Percentiles rank a stretch among this genome's conserved stretches.
phyloP scores from a whole-genome alignment of 768 basidiomycete genomes.

The Gyrodon lividus region DNA sequence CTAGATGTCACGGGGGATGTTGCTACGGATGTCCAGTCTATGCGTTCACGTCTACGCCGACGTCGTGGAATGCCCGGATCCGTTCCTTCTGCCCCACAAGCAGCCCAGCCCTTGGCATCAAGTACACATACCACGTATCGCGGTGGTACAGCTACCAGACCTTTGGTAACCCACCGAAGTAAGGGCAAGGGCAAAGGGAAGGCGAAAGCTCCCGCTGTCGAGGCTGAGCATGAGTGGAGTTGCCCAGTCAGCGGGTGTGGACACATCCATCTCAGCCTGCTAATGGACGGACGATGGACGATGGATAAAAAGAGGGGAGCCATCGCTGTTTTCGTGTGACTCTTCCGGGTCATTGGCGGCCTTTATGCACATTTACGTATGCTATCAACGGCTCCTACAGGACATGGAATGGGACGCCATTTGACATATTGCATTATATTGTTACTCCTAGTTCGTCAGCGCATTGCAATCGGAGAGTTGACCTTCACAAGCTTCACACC shows the following conservation, averaged over 20 bases:
- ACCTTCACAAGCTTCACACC: background rate
- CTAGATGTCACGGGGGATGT: constrained; percentile 22
- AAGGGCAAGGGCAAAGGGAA: constrained; percentile 36
- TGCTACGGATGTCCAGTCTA: constrained; percentile 33
- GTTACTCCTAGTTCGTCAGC: constrained; percentile 10
- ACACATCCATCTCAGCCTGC: constrained; percentile 53
- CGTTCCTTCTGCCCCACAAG: constrained; percentile 1
- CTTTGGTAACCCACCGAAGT: constrained; percentile 7
- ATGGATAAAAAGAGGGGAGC: constrained; percentile 49
- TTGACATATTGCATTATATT: constrained; percentile 1
- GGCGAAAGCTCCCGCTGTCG: constrained; percentile 35
- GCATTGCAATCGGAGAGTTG: constrained; percentile 10
- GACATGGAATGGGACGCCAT: background rate
- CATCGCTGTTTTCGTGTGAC: constrained; percentile 40
- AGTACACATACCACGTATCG: constrained; percentile 8
- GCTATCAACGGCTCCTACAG: background rate
- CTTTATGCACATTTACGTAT: constrained; percentile 18
- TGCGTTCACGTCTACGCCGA: constrained; percentile 60
- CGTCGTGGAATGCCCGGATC: constrained; percentile 28
- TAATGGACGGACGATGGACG: constrained; percentile 58
- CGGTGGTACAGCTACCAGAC: background rate
- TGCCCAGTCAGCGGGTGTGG: constrained; percentile 66
- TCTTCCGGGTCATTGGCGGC: background rate
- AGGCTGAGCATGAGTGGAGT: constrained; percentile 55
- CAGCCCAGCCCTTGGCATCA: constrained; percentile 5